These are phyloP conservation scores for Inga leiocalycina DNA, from an alignment of 306 rosid genomes.

Conservation along the genomic window DNA sequence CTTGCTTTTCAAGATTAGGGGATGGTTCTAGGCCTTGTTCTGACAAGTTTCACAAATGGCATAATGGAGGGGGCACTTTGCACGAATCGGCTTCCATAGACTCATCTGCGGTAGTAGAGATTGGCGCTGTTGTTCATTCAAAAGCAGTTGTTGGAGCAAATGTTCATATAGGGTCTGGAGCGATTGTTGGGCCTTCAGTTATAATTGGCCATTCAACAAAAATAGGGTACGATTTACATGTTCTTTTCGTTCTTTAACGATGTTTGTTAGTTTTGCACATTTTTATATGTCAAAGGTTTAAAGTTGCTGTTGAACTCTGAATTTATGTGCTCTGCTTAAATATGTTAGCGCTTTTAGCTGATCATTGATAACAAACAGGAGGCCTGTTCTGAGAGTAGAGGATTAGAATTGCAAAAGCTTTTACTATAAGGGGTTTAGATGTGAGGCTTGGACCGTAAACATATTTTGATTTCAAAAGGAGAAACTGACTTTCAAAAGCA, in stretches of 20 bases:
- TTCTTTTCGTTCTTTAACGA: neutral
- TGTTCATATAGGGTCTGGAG: constrained; percentile 73
- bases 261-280: neutral
- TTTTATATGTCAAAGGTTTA: neutral
- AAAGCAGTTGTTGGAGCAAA: constrained; percentile 57
- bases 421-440: neutral
- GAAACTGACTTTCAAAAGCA: neutral
- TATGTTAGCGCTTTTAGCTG: neutral
- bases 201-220: constrained; percentile 61
- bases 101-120: constrained; percentile 67
- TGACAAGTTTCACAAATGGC: constrained; percentile 62
- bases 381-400: neutral
- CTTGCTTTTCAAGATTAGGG: constrained; percentile 52
- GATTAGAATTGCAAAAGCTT: neutral
- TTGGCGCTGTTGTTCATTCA: constrained; percentile 79
- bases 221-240: constrained; percentile 55
- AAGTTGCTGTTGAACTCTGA: neutral
- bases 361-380: neutral
- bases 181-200: constrained; percentile 81
- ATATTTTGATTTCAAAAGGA: neutral
- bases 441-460: neutral
- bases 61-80: constrained; percentile 81
- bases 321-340: neutral
- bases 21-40: constrained; percentile 30
- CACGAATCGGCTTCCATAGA: constrained; percentile 70